Conservation (phyloP, 257 asterid genomes). For the Lantana camara region DNA sequence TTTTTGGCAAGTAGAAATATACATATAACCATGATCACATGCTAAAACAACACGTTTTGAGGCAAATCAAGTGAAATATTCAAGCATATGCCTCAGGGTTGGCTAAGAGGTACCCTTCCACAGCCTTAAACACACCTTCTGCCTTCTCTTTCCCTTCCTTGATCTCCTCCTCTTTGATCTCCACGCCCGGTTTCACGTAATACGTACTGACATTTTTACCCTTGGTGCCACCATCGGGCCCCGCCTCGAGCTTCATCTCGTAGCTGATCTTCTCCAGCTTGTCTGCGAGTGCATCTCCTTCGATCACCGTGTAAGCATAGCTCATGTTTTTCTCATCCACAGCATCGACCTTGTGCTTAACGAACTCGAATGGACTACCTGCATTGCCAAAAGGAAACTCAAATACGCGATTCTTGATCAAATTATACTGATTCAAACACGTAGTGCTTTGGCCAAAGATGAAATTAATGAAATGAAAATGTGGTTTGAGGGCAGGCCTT, state of each 20-base stretch:
- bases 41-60: neutral
- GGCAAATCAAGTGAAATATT: neutral
- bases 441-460: too few relatives aligned
- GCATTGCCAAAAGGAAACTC: neutral
- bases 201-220: constrained; percentile 43
- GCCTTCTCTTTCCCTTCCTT: constrained; percentile 47
- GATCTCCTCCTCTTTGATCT: constrained; percentile 44
- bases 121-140: constrained; percentile 36
- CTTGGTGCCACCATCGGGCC: constrained; percentile 50
- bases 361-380: constrained; percentile 50
- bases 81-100: constrained; percentile 31
- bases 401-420: too few relatives aligned
- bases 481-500: constrained; percentile 27
- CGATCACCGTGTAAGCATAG: constrained; percentile 33
- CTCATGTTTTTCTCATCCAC: constrained; percentile 44
- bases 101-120: constrained; percentile 42
- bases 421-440: too few relatives aligned
- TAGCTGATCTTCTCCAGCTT: constrained; percentile 47
- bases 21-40: neutral
- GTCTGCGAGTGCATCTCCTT: constrained; percentile 48
- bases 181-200: constrained; percentile 40
- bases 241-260: constrained; percentile 38
- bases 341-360: constrained; percentile 47
- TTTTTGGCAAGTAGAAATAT: too few relatives aligned
- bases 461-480: neutral